These are phyloP conservation scores for Solanum hybrid DNA, from an alignment of 305 asterid genomes.

Conservation along the genomic window DNA sequence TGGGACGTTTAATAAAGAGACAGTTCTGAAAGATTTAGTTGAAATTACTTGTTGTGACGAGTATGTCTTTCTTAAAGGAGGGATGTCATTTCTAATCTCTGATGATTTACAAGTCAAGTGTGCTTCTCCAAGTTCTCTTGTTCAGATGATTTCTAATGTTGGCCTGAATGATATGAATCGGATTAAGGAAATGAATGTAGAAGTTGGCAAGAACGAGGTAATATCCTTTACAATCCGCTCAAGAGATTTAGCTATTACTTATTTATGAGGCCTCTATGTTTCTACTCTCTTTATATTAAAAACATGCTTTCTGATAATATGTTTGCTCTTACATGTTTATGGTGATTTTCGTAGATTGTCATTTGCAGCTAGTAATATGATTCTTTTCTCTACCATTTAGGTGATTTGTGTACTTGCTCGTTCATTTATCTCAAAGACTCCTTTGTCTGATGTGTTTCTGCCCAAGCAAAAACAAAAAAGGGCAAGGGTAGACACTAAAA, in stretches of 20 bases:
- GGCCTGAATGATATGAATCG: not conserved
- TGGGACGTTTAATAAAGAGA: not conserved
- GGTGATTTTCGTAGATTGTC: not conserved
- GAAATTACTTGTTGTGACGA: not conserved
- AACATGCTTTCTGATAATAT: too few relatives aligned
- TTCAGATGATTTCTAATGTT: not conserved
- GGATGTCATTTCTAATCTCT: not conserved
- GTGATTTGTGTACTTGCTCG: not conserved
- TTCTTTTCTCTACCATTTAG: not conserved
- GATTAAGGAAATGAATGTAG: not conserved
- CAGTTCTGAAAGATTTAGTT: not conserved
- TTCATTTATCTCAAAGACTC: not conserved
- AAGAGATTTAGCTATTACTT: too few relatives aligned
- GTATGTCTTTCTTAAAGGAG: not conserved
- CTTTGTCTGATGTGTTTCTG: constrained; percentile 9
- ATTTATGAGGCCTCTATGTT: too few relatives aligned
- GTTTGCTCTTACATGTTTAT: not conserved
- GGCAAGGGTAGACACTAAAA: not conserved
- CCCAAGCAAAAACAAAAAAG: not conserved
- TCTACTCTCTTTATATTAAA: too few relatives aligned
- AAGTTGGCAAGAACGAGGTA: constrained; percentile 1
- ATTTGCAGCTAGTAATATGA: not conserved
- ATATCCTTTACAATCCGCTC: not conserved
- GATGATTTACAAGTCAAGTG: constrained; percentile 7
- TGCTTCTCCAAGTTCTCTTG: not conserved